Base-by-base conservation (phyloP, 2,329 filamentous ascomycete genomes). In the Neocatenulostroma microsporum region DNA sequence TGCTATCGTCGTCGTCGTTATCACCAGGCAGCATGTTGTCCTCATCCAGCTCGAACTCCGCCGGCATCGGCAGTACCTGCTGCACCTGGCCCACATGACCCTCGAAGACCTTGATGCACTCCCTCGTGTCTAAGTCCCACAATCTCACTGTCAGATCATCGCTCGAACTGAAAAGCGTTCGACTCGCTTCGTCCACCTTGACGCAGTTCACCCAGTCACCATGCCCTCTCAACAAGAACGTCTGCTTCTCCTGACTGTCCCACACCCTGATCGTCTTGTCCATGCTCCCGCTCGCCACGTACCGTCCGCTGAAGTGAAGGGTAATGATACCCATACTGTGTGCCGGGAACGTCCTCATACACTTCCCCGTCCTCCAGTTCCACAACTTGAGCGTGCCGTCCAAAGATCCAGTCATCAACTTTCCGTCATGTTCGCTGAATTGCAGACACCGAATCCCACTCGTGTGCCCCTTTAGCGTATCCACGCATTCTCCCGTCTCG, bases 201-300 rank as follows among this genome's bases (percentile, higher is more conserved):
- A 96, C 89, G n/a, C 84, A 81, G 62, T 98, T 98, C 52, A 98
- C 88, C 84, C 89, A 96, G 59, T 96, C 88, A 0, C 72, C 77
- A 58, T 98, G 91, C 7, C 88, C 89, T 17, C 80, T 78, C 10
- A 98, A 70, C 34, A 78, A 73, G 49, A 82, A 94, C 0, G 81
- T 83, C 36, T 84, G 80, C 57, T 85, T 86, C 40, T 83, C 84
- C 51, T 83, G 76, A 53, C 93, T 91, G 60, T 94, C 89, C 75
- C 89, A 95, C 30, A 98, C 80, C 57, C 89, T 87, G 60, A 96
- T 81, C 2, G 82, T 89, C 58, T 78, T 80, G 62, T 98, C 91
- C 45, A 88, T 81, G 2, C 87, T 94, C 1, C 86, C 91, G 1
- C 87, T 93, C 0, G 85, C 89, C 13, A 96, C 72, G 31, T 87